Conservation (phyloP, 1,139 yeast species). For the Yamadazyma epiphylla region DNA sequence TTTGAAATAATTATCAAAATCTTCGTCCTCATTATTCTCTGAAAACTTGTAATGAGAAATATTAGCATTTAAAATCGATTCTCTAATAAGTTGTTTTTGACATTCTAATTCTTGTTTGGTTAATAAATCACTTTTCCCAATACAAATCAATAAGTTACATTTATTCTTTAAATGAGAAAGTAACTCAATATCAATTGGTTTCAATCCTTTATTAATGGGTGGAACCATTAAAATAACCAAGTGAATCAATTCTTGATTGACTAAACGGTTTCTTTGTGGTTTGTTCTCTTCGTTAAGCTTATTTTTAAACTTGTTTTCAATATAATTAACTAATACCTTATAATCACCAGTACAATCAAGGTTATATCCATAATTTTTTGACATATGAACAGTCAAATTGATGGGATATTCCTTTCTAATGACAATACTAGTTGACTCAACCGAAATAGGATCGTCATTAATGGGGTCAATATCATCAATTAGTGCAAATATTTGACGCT, state of each 20-base stretch:
- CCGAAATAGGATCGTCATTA: background rate
- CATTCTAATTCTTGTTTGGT: constrained; percentile 41
- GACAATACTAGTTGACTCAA: constrained; percentile 4
- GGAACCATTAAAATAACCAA: constrained; percentile 54
- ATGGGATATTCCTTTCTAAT: constrained; percentile 18
- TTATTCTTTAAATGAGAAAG: constrained; percentile 48
- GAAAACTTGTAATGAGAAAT: constrained; percentile 51
- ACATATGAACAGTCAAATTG: constrained; percentile 19
- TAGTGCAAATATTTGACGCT: constrained; percentile 12
- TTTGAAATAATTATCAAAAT: constrained; percentile 8
- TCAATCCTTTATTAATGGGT: constrained; percentile 48
- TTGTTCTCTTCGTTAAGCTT: constrained; percentile 59
- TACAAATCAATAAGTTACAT: constrained; percentile 56
- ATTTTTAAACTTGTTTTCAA: constrained; percentile 53
- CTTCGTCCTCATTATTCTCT: constrained; percentile 6
- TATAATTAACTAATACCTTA: constrained; percentile 35
- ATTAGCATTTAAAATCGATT: constrained; percentile 38
- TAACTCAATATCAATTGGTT: constrained; percentile 39
- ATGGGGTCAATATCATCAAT: too few species aligned
- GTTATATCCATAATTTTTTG: constrained; percentile 28
- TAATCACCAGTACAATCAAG: constrained; percentile 30
- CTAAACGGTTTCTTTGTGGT: constrained; percentile 51
- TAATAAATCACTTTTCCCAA: constrained; percentile 55
- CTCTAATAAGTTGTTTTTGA: constrained; percentile 38
- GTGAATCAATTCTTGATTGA: constrained; percentile 59